These are phyloP conservation scores for Corymbia citriodora DNA, from an alignment of 441 rosid genomes.

Conservation along the genomic window DNA sequence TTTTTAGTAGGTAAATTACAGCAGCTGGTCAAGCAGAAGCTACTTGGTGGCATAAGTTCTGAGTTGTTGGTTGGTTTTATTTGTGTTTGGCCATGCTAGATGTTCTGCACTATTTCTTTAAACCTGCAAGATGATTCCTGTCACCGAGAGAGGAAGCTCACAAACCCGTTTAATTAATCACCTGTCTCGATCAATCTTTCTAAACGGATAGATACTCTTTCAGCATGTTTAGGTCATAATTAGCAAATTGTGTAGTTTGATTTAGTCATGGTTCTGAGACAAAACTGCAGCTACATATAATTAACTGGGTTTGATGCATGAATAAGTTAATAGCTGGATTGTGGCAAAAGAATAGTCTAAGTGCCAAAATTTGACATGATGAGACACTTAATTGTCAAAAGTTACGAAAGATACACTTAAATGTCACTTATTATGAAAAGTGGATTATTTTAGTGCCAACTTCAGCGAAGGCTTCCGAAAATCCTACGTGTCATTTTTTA, in stretches of 20 bases:
- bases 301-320: not conserved
- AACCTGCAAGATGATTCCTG: not conserved
- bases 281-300: not conserved
- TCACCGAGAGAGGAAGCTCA: not conserved
- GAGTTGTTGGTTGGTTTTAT: not conserved
- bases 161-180: not conserved
- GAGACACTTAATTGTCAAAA: too few relatives aligned
- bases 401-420: too few relatives aligned
- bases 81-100: not conserved
- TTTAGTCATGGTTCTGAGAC: not conserved
- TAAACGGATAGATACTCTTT: not conserved
- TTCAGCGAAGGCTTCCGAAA: too few relatives aligned
- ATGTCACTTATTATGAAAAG: too few relatives aligned
- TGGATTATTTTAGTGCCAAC: too few relatives aligned
- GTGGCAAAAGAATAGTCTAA: too few relatives aligned
- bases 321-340: not conserved
- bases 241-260: not conserved
- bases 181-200: not conserved
- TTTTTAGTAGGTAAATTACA: not conserved
- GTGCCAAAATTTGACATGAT: too few relatives aligned
- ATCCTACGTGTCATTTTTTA: too few relatives aligned
- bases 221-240: not conserved
- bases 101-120: not conserved
- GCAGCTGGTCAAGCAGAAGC: not conserved
- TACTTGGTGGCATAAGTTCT: not conserved